Conservation (phyloP, 106 monocot genomes). For the Vanilla planifolia region DNA sequence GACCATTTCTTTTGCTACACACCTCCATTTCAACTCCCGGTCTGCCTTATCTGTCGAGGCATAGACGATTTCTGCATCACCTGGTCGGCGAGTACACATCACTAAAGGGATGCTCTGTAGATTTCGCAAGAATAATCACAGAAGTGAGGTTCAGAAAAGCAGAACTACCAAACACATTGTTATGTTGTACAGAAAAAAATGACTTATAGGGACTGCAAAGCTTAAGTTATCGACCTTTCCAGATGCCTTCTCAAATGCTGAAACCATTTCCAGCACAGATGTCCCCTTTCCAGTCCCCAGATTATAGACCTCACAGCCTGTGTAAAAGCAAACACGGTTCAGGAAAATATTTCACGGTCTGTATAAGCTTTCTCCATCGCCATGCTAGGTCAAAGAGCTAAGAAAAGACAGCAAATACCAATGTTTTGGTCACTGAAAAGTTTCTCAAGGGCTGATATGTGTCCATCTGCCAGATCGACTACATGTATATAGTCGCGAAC, state of each 20-base stretch:
- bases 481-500: conserved; percentile 96
- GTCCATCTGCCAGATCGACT: conserved; percentile 88
- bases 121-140: conserved; percentile 5
- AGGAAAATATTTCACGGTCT: no score
- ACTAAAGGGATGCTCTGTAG: conserved; percentile 72
- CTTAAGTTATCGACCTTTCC: conserved; percentile 48
- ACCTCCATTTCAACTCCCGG: conserved; percentile 81
- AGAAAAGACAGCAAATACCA: conserved; percentile 25
- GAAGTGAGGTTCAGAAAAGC: neutral
- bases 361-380: no score
- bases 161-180: no score
- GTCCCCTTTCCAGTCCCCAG: conserved; percentile 91
- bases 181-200: no score
- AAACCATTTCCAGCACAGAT: conserved; percentile 76
- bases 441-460: conserved; percentile 75
- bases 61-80: conserved; percentile 79
- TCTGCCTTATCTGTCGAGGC: conserved; percentile 72
- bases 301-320: conserved; percentile 88
- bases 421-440: conserved; percentile 43
- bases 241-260: conserved; percentile 89
- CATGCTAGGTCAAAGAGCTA: neutral
- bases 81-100: conserved; percentile 55
- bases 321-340: conserved; percentile 3
- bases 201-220: neutral
- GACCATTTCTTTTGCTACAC: conserved; percentile 8